These are phyloP conservation scores for Torulaspora gathmanii DNA, from an alignment of 805 yeast species.

Conservation along the genomic window DNA sequence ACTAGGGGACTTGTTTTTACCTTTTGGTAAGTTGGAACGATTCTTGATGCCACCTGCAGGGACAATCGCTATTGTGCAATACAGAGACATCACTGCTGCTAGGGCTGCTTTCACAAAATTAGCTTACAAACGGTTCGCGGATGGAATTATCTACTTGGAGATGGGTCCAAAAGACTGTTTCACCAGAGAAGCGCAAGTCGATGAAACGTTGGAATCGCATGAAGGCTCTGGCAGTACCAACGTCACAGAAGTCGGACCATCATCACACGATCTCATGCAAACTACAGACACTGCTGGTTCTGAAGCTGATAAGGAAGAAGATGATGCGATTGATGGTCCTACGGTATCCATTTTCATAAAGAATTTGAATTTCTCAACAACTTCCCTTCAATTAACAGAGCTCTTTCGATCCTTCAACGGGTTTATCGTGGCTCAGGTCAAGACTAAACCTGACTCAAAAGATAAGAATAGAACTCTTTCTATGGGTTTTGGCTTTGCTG, in stretches of 20 bases:
- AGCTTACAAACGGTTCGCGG: conserved; percentile 83
- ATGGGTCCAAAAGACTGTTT: conserved; percentile 88
- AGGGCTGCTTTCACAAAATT: conserved; percentile 85
- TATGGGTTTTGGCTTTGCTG: conserved; percentile 98
- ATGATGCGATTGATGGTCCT: conserved; percentile 53
- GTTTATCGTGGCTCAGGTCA: conserved; percentile 74
- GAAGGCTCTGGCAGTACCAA: conserved; percentile 28
- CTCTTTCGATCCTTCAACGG: conserved; percentile 72
- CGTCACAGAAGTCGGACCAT: conserved; percentile 34
- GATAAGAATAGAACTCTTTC: conserved; percentile 61
- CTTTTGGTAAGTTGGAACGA: conserved; percentile 74
- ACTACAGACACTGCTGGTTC: conserved; percentile 36
- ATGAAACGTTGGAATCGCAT: conserved; percentile 33
- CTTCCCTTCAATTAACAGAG: conserved; percentile 49
- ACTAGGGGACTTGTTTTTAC: conserved; percentile 72
- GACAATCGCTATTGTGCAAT: conserved; percentile 90
- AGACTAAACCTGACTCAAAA: conserved; percentile 83
- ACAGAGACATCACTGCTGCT: conserved; percentile 74
- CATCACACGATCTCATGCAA: conserved; percentile 35
- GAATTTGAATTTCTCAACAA: conserved; percentile 83
- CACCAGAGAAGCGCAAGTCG: conserved; percentile 48
- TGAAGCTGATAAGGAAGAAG: conserved; percentile 39
- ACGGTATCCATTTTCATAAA: conserved; percentile 87
- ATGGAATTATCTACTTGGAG: conserved; percentile 81
- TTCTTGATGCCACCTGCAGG: conserved; percentile 94